phyloP scores from a whole-genome alignment of 139 green algal species.

The Auxenochlorella pyrenoidosa region DNA sequence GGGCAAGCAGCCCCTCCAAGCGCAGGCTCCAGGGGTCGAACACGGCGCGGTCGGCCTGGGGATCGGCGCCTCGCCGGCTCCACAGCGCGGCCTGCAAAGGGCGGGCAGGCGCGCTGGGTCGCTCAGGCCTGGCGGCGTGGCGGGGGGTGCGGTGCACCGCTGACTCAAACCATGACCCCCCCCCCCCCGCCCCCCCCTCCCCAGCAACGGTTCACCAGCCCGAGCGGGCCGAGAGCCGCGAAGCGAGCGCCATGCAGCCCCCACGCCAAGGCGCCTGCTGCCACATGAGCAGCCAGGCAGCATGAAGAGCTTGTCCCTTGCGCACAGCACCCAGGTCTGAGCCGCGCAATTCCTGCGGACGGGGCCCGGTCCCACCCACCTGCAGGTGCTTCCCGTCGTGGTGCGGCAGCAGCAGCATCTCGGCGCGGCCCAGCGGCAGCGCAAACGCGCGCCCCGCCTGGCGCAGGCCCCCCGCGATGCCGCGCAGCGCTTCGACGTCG shows the following conservation, averaged over 20 bases:
- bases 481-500: background rate
- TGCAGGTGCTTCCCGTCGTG: conserved; percentile 18
- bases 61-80: background rate
- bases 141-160: background rate
- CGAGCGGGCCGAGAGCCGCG: no score
- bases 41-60: background rate
- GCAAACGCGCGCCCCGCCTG: background rate
- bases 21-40: background rate
- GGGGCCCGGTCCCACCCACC: background rate
- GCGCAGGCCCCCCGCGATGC: background rate
- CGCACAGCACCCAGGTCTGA: no score
- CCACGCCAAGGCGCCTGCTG: no score
- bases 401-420: conserved; percentile 26
- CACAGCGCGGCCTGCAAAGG: conserved; percentile 10
- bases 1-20: background rate
- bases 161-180: background rate
- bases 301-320: no score
- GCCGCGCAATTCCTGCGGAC: no score
- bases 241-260: no score
- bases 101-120: no score
- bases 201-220: no score
- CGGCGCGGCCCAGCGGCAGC: background rate
- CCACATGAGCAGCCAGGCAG: no score
- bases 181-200: no score
- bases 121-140: background rate